These are phyloP conservation scores for Vanrija sp. DNA, from an alignment of 1,284 basidiomycete genomes.

Conservation along the genomic window DNA sequence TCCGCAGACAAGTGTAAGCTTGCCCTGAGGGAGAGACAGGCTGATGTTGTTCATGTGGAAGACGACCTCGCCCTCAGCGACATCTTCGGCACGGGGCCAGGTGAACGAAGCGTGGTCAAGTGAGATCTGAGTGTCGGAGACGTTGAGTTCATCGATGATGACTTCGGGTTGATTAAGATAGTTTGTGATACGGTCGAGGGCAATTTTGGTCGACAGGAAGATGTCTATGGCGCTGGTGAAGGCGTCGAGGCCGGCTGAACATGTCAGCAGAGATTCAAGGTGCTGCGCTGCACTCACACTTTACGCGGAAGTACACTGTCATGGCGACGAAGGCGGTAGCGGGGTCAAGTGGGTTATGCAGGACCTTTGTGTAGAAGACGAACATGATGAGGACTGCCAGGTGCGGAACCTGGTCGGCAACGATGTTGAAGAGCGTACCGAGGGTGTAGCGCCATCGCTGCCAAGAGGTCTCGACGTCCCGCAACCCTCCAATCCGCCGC, in stretches of 20 bases:
- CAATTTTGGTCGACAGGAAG: slow-evolving; percentile 34
- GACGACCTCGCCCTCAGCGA: background rate
- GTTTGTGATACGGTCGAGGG: slow-evolving; percentile 33
- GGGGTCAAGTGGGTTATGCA: slow-evolving; percentile 33
- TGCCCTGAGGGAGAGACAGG: slow-evolving; percentile 30
- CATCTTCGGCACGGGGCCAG: slow-evolving; percentile 31
- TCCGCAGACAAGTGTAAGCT: slow-evolving; percentile 44
- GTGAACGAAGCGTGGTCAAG: slow-evolving; percentile 32
- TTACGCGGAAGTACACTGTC: slow-evolving; percentile 35
- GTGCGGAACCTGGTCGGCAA: slow-evolving; percentile 37
- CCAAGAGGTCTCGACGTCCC: slow-evolving; percentile 43
- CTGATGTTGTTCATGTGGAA: slow-evolving; percentile 34
- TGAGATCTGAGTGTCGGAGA: slow-evolving; percentile 19
- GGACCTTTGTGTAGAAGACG: slow-evolving; percentile 41
- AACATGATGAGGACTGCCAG: slow-evolving; percentile 41
- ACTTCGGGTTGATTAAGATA: slow-evolving; percentile 42
- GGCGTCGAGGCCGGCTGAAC: slow-evolving; percentile 23
- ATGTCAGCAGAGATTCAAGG: background rate
- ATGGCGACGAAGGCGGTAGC: slow-evolving; percentile 45
- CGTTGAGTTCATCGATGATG: slow-evolving; percentile 12
- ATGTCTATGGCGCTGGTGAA: slow-evolving; percentile 33
- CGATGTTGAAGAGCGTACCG: slow-evolving; percentile 47
- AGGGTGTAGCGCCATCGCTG: slow-evolving; percentile 47
- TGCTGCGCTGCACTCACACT: slow-evolving; percentile 13
- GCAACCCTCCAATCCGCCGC: slow-evolving; percentile 25